Evolutionary conservation across 2,329 filamentous ascomycete species (phyloP).

Genomic region (Pseudogymnoascus sp.): DNA sequence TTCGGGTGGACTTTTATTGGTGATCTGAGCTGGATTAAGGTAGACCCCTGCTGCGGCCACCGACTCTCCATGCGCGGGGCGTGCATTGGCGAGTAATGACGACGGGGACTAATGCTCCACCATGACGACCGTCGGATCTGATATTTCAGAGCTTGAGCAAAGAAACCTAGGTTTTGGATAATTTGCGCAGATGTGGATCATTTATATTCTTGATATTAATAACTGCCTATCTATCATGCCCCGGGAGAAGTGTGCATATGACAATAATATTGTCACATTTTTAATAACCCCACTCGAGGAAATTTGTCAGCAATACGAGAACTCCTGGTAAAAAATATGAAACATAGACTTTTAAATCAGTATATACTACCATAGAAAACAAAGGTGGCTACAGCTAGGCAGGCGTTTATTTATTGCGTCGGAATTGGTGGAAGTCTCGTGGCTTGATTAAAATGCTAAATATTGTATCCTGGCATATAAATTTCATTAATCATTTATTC

Average conservation of each 20-base stretch:
- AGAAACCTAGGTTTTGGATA: background rate
- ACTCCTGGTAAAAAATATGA: background rate
- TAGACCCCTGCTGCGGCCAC: background rate
- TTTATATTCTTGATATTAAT: background rate
- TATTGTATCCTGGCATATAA: background rate
- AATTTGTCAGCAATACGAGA: background rate
- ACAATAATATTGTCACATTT: background rate
- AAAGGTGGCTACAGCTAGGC: too few species aligned
- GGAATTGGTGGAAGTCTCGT: too few species aligned
- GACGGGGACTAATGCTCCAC: background rate
- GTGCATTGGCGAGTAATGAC: constrained; percentile 6
- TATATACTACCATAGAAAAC: too few species aligned
- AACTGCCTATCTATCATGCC: background rate
- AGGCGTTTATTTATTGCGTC: background rate
- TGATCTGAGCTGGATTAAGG: constrained; percentile 1
- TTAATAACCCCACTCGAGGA: background rate
- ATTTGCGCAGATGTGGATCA: background rate
- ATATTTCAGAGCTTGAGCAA: background rate
- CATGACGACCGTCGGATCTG: background rate
- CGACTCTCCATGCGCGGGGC: background rate
- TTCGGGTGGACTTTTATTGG: background rate
- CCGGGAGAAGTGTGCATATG: background rate
- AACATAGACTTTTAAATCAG: background rate
- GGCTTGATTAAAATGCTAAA: background rate
- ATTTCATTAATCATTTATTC: constrained; percentile 1